Evolutionary conservation across 129 eudicot genomes (phyloP), one percentile per base, ranked within the genome.

Genomic region (Flaveria brownii): DNA sequence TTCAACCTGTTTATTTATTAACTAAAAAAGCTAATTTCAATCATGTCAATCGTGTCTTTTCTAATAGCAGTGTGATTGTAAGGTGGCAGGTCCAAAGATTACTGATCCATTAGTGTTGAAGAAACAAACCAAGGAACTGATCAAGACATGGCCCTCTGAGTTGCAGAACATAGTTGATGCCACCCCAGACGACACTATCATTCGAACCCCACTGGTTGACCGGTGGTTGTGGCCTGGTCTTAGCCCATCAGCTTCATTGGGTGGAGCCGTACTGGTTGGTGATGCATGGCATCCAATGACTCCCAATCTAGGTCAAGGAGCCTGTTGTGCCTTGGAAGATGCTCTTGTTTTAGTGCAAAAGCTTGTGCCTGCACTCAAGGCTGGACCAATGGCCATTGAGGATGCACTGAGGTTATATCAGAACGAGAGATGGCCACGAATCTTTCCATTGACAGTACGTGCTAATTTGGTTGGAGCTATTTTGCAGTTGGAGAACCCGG

Each of bases 251-350:
- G 96, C 89, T 26, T 91, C 93, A 68, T 39, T 68, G 4, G 93
- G 87, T 59, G 85, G 84, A 26, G 88, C 84, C 3, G 97, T 94
- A 72, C 82, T 94, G 33, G 97, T 85, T 22, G 99, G 99, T 23
- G 99, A 94, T 76, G 99, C 99, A 30, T 94, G 99, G 99, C 99
- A 94, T 78, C 99, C 99, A 0, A 94, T 94, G 97, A 91, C 99
- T 65, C 99, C 99, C 18, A 94, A 94, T 83, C 93, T 94, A 2
- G 99, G 99, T 36, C 99, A 94, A 85, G 99, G 99, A 30, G 97
- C 90, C 15, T 94, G 99, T 64, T 94, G 99, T 80, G 99, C 99
- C 8, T 77, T 91, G 54, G 99, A 94, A 83, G 99, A 91, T 83
- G 88, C 97, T 11, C 82, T 94, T 14, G 92, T 94, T 67, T 67